Evolutionary conservation across 2,329 filamentous ascomycete genomes (phyloP), one percentile per base, ranked within the genome.

Genomic region (Zymoseptoria crescenta): DNA sequence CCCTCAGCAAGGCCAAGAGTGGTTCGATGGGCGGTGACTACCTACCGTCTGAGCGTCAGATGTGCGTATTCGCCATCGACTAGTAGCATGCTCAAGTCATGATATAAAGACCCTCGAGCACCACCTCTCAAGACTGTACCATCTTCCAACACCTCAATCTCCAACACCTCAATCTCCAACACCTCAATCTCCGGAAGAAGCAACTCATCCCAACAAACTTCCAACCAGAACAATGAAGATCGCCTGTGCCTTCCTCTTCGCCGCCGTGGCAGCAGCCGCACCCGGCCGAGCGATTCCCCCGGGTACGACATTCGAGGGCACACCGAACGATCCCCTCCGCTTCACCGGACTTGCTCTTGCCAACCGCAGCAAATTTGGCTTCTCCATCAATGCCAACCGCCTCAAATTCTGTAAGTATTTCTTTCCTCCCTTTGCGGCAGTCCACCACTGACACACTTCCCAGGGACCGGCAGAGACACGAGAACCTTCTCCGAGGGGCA

Each of bases 401-500:
- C 55, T 58, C 16, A 49, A 52, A 27, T 64, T 73, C 66, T 69
- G 59, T 56, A 45, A 45, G 35, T 16, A 10, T 45, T 7, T n/a
- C 35, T 7, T 16, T 45, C 2, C 13, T 45, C 35, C n/a, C n/a
- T n/a, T 6, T 13, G 13, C 35, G 13, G 2, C 35, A 45, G 35
- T 16, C n/a, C 35, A 16, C 35, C 35, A 45, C 35, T 45, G n/a
- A 45, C 35, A 16, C 35, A 16, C 10, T 45, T 45, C 10, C 3
- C 35, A 45, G 35, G 35, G 35, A 64, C 71, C 58, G 68, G 68
- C 63, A 68, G 68, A 48, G 52, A 60, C 45, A 64, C 70, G 20
- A 59, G 64, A n/a, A 62, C 65, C 54, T 71, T 68, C 63, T 72
- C 69, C 65, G 70, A 70, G 8, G 57, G 56, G 16, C 59, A 64